These are phyloP conservation scores for Magnolia kwangsiensis DNA, from an alignment of 164 flowering plant species.

Conservation along the genomic window DNA sequence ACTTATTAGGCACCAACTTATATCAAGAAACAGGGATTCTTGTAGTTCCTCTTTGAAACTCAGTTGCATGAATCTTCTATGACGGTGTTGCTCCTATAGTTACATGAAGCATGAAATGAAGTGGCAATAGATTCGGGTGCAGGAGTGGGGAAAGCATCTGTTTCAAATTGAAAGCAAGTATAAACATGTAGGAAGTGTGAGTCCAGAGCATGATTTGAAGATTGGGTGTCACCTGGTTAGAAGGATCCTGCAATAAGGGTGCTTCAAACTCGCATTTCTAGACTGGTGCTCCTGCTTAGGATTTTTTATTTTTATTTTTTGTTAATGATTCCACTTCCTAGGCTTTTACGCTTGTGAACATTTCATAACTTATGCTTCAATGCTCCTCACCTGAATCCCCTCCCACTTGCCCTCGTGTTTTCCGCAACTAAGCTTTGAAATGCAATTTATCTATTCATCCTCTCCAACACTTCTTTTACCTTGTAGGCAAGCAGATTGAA, in stretches of 20 bases:
- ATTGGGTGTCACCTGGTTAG: background rate
- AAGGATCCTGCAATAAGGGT: background rate
- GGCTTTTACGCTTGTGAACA: background rate
- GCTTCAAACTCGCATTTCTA: background rate
- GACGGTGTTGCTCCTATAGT: no score
- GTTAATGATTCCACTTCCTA: no score
- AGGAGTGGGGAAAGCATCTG: no score
- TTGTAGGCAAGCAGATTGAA: conserved; percentile 70
- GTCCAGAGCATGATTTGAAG: no score
- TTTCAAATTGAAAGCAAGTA: no score
- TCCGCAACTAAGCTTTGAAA: background rate
- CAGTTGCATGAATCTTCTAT: no score
- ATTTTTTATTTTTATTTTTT: no score
- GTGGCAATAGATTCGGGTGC: no score
- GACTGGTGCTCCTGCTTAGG: background rate
- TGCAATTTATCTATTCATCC: background rate
- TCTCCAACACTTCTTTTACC: background rate
- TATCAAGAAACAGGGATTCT: no score
- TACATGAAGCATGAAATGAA: background rate
- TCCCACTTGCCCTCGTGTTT: background rate
- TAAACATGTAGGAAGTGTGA: no score
- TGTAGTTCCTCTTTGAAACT: no score
- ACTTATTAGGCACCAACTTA: no score
- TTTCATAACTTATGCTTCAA: background rate
- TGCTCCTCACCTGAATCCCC: background rate